Evolutionary conservation across 2,329 filamentous ascomycete species (phyloP).

Genomic region (Diaporthe vexans): DNA sequence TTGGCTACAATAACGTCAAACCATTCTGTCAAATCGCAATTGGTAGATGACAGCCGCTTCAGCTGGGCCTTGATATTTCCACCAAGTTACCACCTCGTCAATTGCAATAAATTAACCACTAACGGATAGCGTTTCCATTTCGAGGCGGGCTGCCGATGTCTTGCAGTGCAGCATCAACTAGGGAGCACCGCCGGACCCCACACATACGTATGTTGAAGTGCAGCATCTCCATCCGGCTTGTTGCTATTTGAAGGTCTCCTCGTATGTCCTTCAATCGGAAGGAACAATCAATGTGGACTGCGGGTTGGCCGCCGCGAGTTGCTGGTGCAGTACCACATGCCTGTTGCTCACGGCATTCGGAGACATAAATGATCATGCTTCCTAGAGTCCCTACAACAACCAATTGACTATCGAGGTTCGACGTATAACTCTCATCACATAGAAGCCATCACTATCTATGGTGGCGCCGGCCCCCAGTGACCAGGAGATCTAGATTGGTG

Average conservation of each 20-base stretch:
- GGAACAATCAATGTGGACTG: neutral
- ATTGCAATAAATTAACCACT: neutral
- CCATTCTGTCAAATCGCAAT: neutral
- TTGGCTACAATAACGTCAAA: slow-evolving; percentile 13
- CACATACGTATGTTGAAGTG: too few relatives aligned
- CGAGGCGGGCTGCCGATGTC: neutral
- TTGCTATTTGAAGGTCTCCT: neutral
- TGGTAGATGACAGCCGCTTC: neutral
- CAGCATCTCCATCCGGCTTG: neutral
- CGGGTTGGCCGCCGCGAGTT: too few relatives aligned
- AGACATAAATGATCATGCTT: too few relatives aligned
- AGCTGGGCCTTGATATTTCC: neutral
- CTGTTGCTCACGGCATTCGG: too few relatives aligned
- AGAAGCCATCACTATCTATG: too few relatives aligned
- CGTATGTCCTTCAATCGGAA: neutral
- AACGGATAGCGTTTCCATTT: neutral
- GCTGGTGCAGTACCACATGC: neutral
- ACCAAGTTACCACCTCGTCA: neutral
- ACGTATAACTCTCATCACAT: fast-evolving
- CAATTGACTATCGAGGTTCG: too few relatives aligned
- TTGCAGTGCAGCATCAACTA: slow-evolving; percentile 10
- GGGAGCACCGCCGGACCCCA: neutral
- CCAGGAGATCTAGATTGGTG: neutral
- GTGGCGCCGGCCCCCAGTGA: too few relatives aligned
- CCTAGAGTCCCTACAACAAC: neutral